Conservation (phyloP, 2,329 filamentous ascomycete species). For the Bipolaris zeicola region DNA sequence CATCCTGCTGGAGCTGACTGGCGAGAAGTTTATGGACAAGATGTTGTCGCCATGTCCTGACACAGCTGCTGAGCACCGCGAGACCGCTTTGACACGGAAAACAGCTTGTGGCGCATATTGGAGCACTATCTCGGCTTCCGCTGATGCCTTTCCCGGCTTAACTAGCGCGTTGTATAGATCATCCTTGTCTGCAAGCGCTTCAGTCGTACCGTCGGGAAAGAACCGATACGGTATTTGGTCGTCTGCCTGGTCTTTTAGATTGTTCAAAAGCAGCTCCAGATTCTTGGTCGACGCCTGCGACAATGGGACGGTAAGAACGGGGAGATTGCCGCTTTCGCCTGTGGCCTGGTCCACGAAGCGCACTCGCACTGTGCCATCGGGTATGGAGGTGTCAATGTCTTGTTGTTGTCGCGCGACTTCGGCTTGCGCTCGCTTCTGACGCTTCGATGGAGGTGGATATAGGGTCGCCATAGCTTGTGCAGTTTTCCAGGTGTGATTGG, state of each 20-base stretch:
- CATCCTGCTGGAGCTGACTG: conserved; percentile 73
- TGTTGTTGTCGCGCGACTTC: conserved; percentile 76
- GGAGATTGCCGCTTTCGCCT: conserved; percentile 70
- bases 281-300: conserved; percentile 88
- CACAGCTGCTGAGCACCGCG: conserved; percentile 85
- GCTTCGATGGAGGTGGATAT: conserved; percentile 83
- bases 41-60: conserved; percentile 92
- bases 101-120: conserved; percentile 83
- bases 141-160: conserved; percentile 52
- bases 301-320: conserved; percentile 73
- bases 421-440: conserved; percentile 76
- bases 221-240: conserved; percentile 71
- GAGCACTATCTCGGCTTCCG: conserved; percentile 66
- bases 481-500: neutral
- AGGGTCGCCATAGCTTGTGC: conserved; percentile 73
- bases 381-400: conserved; percentile 68
- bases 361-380: conserved; percentile 78
- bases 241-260: conserved; percentile 70
- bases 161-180: conserved; percentile 51
- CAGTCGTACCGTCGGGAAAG: conserved; percentile 57
- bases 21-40: conserved; percentile 83
- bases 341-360: conserved; percentile 85
- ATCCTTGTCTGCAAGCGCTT: conserved; percentile 53
- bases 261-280: conserved; percentile 84
- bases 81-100: conserved; percentile 90